A percentile compares a stretch with the other conserved stretches of the same genome.
These are phyloP conservation scores for Silene conica DNA, from an alignment of 148 eudicot genomes.

Conservation along the genomic window DNA sequence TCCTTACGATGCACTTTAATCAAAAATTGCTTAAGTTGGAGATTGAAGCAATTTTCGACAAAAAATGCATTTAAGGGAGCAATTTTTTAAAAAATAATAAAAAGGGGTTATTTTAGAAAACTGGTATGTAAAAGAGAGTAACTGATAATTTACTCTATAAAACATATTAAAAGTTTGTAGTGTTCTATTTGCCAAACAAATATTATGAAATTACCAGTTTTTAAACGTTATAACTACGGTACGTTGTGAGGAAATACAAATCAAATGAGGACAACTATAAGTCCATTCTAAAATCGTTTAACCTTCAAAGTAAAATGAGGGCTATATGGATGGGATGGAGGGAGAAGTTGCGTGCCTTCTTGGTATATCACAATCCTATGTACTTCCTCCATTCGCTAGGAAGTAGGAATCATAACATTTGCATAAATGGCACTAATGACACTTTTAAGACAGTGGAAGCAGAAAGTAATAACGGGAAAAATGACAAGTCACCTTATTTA, in stretches of 20 bases:
- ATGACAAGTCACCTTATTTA: background rate
- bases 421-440: background rate
- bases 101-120: no score
- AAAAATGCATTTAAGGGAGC: no score
- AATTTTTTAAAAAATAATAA: no score
- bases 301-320: background rate
- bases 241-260: background rate
- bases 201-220: background rate
- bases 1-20: no score
- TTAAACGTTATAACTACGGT: background rate
- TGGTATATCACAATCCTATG: background rate
- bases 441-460: background rate
- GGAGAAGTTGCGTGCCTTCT: background rate
- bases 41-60: no score
- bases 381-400: background rate
- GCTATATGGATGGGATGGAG: background rate
- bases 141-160: no score
- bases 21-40: no score
- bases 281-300: background rate
- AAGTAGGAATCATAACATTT: no score
- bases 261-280: background rate
- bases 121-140: no score
- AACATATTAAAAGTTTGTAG: no score
- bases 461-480: background rate
- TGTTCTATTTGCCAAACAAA: no score